Percentiles rank a stretch among this genome's conserved stretches.
Evolutionary conservation across 805 yeast species (phyloP).

Genomic region (Candida michaelii): DNA sequence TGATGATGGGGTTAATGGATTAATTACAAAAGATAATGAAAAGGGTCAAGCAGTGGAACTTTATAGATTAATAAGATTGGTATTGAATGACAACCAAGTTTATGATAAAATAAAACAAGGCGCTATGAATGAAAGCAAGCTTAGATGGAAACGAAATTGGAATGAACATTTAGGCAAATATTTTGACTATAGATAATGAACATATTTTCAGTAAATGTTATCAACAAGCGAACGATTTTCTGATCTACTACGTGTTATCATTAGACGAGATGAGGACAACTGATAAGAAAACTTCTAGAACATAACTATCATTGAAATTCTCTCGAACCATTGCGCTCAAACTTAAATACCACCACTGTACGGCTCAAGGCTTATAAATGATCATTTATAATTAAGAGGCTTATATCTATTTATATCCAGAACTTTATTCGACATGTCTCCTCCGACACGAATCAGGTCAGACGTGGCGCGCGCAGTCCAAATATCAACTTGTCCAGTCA

Average conservation of each 20-base stretch:
- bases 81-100: conserved; percentile 30
- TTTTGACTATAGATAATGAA: conserved; percentile 21
- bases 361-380: too few relatives aligned
- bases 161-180: conserved; percentile 35
- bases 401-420: neutral
- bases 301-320: too few relatives aligned
- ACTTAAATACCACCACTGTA: too few relatives aligned
- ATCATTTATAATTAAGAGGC: neutral
- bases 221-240: too few relatives aligned
- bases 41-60: conserved; percentile 20
- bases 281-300: too few relatives aligned
- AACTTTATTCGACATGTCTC: neutral
- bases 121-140: conserved; percentile 67
- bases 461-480: neutral
- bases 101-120: conserved; percentile 54
- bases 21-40: conserved; percentile 13
- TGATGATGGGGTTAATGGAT: conserved; percentile 66
- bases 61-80: conserved; percentile 23
- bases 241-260: too few relatives aligned
- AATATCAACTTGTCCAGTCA: conserved; percentile 3
- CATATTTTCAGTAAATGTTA: too few relatives aligned
- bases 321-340: too few relatives aligned
- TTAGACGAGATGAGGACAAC: too few relatives aligned
- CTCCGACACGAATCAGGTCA: conserved; percentile 1
- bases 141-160: conserved; percentile 83